A percentile compares a stretch with the other conserved stretches of the same genome.
Conservation (phyloP, 306 rosid genomes). For the Trifolium subterraneum region DNA sequence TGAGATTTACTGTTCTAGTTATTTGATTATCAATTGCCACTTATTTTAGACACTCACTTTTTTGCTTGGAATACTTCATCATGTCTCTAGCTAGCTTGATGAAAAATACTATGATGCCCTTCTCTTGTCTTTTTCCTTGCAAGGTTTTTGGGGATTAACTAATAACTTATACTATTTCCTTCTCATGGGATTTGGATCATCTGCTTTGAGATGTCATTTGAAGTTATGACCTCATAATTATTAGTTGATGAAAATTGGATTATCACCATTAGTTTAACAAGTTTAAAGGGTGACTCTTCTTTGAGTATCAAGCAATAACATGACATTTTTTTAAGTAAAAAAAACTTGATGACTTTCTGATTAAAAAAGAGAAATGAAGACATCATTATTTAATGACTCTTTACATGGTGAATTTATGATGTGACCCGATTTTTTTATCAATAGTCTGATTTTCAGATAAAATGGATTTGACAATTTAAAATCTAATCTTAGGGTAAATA, state of each 20-base stretch:
- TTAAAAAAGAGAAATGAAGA: too few relatives aligned
- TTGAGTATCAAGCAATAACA: background rate
- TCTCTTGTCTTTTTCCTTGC: conserved; percentile 5
- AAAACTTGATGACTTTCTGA: too few relatives aligned
- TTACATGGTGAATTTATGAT: too few relatives aligned
- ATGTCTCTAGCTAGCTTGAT: conserved; percentile 9
- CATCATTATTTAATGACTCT: too few relatives aligned
- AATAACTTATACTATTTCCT: background rate
- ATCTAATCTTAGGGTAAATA: too few relatives aligned
- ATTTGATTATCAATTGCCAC: conserved; percentile 30
- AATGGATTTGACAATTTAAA: too few relatives aligned
- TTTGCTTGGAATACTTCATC: conserved; percentile 1
- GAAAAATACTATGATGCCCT: conserved; percentile 35
- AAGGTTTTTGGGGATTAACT: background rate
- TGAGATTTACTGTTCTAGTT: conserved; percentile 20
- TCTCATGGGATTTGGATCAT: background rate
- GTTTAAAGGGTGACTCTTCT: background rate
- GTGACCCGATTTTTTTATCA: too few relatives aligned
- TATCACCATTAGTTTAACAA: background rate
- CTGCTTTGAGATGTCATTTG: background rate
- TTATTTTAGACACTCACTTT: conserved; percentile 37
- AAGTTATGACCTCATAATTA: background rate
- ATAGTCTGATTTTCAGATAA: too few relatives aligned
- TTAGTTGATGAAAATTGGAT: background rate
- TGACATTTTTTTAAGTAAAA: too few relatives aligned